Conservation (phyloP, 2,329 filamentous ascomycete genomes). For the Lecanicillium sp. region DNA sequence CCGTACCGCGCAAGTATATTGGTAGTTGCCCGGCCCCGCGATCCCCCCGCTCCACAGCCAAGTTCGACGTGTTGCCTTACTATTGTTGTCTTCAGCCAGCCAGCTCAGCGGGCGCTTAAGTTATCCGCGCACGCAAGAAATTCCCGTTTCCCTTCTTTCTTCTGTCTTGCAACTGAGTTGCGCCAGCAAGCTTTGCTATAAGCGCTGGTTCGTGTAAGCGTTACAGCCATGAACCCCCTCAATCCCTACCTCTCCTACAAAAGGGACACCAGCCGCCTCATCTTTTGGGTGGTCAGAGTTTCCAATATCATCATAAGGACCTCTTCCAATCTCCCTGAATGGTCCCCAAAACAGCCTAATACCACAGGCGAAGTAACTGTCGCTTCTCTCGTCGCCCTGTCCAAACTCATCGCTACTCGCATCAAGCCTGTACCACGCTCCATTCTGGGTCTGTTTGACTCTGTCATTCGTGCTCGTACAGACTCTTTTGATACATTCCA, state of each 20-base stretch:
- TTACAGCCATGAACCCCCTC: neutral
- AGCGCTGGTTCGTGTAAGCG: too few relatives aligned
- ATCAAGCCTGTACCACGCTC: slow-evolving; percentile 25
- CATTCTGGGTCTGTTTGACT: slow-evolving; percentile 32
- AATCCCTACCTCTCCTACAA: slow-evolving; percentile 2
- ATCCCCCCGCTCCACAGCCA: too few relatives aligned
- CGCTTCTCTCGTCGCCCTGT: slow-evolving; percentile 30
- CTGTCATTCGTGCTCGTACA: slow-evolving; percentile 31
- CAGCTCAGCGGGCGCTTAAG: too few relatives aligned
- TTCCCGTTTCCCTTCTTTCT: too few relatives aligned
- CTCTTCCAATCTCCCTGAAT: neutral
- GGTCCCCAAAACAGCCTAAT: neutral
- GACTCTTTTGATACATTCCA: slow-evolving; percentile 26
- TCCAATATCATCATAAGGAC: slow-evolving; percentile 3
- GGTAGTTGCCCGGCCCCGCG: too few relatives aligned
- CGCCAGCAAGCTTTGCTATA: too few relatives aligned
- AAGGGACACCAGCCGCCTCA: neutral
- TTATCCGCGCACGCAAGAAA: too few relatives aligned
- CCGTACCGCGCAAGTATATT: too few relatives aligned
- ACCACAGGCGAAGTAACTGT: slow-evolving; percentile 22
- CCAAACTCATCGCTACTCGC: slow-evolving; percentile 34
- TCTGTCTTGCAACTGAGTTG: too few relatives aligned
- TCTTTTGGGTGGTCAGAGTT: neutral
- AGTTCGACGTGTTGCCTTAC: too few relatives aligned
- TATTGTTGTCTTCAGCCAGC: too few relatives aligned